phyloP scores from a whole-genome alignment of 768 basidiomycete genomes.

The Crepidotus variabilis region DNA sequence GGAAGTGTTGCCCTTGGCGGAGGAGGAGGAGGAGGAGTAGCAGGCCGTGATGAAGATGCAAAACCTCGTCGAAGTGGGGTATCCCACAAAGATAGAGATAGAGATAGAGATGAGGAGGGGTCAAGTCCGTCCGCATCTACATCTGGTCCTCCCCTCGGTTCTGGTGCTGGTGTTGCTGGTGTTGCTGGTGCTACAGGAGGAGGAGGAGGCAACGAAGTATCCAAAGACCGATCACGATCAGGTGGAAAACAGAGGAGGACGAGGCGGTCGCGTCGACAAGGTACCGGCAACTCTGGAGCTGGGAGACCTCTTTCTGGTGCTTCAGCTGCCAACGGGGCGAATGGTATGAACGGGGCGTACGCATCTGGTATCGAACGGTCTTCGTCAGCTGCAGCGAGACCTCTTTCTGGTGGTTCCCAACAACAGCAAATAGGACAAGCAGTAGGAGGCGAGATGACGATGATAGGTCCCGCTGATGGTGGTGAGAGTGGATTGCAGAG shows the following conservation, averaged over 20 bases:
- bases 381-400: too few species aligned
- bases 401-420: not conserved
- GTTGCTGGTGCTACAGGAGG: too few species aligned
- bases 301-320: too few species aligned
- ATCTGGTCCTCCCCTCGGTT: not conserved
- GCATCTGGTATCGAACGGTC: not conserved
- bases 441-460: not conserved
- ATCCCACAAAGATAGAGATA: not conserved
- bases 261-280: not conserved
- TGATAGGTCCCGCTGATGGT: not conserved
- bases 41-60: slow-evolving; percentile 2
- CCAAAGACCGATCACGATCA: not conserved
- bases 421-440: not conserved
- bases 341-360: slow-evolving; percentile 2
- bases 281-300: not conserved
- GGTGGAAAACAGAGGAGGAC: not conserved
- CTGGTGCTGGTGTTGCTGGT: too few species aligned
- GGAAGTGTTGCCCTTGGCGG: not conserved
- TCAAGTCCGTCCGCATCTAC: not conserved
- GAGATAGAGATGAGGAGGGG: not conserved
- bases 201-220: too few species aligned
- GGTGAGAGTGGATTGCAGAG: slow-evolving; percentile 1
- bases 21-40: not conserved
- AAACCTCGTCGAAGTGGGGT: too few species aligned
- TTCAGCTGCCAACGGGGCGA: too few species aligned